phyloP scores from a whole-genome alignment of 768 basidiomycete species.

The Trametes maxima region DNA sequence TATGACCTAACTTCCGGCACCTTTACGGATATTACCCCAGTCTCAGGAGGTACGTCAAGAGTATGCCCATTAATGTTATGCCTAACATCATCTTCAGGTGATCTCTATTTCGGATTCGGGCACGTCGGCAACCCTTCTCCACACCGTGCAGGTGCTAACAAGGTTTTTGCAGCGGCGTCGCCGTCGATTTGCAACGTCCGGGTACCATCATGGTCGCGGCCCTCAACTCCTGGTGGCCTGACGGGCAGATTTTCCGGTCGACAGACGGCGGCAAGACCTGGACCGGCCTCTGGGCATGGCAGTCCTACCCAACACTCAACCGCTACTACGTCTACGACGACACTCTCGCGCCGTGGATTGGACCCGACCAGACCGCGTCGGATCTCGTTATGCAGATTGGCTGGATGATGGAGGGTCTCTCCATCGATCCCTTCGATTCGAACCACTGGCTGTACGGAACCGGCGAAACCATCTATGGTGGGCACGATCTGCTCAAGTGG shows the following conservation, averaged over 20 bases:
- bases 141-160: not conserved
- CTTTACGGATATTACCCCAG: constrained; percentile 67
- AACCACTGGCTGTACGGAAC: constrained; percentile 77
- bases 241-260: constrained; percentile 66
- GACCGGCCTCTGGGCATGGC: constrained; percentile 62
- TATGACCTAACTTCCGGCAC: constrained; percentile 55
- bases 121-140: not conserved
- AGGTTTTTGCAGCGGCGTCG: constrained; percentile 40
- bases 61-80: not conserved
- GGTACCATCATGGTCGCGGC: constrained; percentile 72
- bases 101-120: constrained; percentile 65
- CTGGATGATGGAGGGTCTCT: constrained; percentile 74
- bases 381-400: constrained; percentile 55
- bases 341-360: constrained; percentile 61
- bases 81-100: constrained; percentile 25
- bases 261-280: constrained; percentile 60
- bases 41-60: constrained; percentile 41
- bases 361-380: constrained; percentile 48
- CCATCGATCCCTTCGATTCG: constrained; percentile 67
- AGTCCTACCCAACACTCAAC: constrained; percentile 46
- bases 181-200: constrained; percentile 60
- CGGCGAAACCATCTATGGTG: constrained; percentile 63
- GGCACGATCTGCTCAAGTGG: constrained; percentile 60
- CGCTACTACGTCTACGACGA: constrained; percentile 57
- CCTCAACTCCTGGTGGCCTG: constrained; percentile 51